Evolutionary conservation across 768 basidiomycete genomes (phyloP).

Genomic region (Lyophyllum atratum): DNA sequence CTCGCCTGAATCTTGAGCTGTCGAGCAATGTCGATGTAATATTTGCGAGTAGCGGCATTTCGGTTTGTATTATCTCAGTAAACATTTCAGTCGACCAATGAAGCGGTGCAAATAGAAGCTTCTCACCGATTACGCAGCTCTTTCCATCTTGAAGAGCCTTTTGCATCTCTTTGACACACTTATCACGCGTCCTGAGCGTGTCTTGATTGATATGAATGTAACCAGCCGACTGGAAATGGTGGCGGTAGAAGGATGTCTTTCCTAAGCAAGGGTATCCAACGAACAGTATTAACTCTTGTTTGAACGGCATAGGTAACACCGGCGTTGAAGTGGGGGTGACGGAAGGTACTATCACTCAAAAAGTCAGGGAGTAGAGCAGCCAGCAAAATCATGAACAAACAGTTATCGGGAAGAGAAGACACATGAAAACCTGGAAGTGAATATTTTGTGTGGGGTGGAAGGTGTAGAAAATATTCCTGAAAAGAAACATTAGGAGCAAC

Average conservation of each 20-base stretch:
- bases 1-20: constrained; percentile 55
- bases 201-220: constrained; percentile 92
- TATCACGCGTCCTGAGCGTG: constrained; percentile 68
- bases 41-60: constrained; percentile 62
- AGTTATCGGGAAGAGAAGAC: constrained; percentile 37
- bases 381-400: constrained; percentile 23
- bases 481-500: background rate
- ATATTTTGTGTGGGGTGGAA: constrained; percentile 40
- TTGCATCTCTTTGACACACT: constrained; percentile 69
- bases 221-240: constrained; percentile 62
- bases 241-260: constrained; percentile 79
- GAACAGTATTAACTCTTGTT: constrained; percentile 50
- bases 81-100: background rate
- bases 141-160: constrained; percentile 53
- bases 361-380: constrained; percentile 5
- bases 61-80: constrained; percentile 92
- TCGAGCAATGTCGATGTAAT: constrained; percentile 71
- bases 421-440: constrained; percentile 71
- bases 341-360: constrained; percentile 42
- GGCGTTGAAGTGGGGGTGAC: constrained; percentile 53
- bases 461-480: constrained; percentile 80
- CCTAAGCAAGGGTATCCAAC: constrained; percentile 63
- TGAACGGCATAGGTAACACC: constrained; percentile 40
- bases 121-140: constrained; percentile 80
- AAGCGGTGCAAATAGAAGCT: background rate